A percentile compares a stretch with the other conserved stretches of the same genome.
Conservation (phyloP, 2,329 filamentous ascomycete species). For the Penicillium psychrosexuale region DNA sequence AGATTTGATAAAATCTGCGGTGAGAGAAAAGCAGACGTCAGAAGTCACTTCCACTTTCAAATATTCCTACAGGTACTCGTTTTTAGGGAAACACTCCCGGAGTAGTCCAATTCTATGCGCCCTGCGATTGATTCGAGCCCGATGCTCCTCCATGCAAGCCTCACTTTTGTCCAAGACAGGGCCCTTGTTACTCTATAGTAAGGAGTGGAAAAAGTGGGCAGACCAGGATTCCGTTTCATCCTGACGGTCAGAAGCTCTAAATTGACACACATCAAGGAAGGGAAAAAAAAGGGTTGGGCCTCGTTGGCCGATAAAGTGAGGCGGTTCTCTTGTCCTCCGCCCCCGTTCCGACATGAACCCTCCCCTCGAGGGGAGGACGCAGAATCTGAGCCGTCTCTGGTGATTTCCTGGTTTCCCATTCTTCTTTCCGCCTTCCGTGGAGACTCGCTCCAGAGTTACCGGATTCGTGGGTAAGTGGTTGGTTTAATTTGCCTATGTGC, state of each 20-base stretch:
- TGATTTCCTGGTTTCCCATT: background rate
- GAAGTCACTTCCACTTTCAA: background rate
- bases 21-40: conserved; percentile 11
- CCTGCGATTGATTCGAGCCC: conserved; percentile 14
- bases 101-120: background rate
- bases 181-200: background rate
- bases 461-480: background rate
- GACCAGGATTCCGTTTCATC: background rate
- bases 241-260: conserved; percentile 3
- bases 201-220: background rate
- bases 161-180: conserved; percentile 19
- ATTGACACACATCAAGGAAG: background rate
- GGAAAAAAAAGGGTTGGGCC: conserved; percentile 30
- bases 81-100: background rate
- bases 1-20: conserved; percentile 21
- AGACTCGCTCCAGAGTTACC: conserved; percentile 1
- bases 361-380: background rate
- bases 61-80: background rate
- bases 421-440: conserved; percentile 1
- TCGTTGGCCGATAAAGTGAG: conserved; percentile 33
- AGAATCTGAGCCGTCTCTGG: background rate
- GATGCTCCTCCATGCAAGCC: conserved; percentile 15
- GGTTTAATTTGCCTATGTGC: conserved; percentile 8
- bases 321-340: conserved; percentile 20
- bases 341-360: conserved; percentile 20